Conservation (phyloP, 805 yeast genomes). For the Maudiozyma turicensis region DNA sequence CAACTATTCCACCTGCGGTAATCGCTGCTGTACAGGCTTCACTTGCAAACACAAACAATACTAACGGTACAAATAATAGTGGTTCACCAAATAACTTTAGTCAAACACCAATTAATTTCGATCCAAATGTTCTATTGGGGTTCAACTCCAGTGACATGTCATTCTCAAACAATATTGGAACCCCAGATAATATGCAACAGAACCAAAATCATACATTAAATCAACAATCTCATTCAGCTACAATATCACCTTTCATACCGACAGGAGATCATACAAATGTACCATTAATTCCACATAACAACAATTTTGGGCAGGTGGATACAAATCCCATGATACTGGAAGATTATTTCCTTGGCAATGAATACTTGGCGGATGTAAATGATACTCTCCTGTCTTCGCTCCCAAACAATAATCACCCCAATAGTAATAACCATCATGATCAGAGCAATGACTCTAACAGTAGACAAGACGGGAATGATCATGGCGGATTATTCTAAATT, state of each 20-base stretch:
- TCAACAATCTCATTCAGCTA: not conserved
- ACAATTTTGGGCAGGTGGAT: not conserved
- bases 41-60: not conserved
- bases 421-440: not conserved
- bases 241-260: not conserved
- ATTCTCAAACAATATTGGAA: not conserved
- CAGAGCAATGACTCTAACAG: not conserved
- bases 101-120: slow-evolving; percentile 4
- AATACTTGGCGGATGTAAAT: not conserved
- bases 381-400: not conserved
- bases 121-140: not conserved
- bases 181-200: not conserved
- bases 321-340: not conserved
- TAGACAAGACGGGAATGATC: not conserved
- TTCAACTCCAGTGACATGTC: not conserved
- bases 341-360: not conserved
- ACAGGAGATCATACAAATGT: not conserved
- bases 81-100: not conserved
- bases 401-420: not conserved
- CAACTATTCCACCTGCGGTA: not conserved
- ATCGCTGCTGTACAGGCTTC: not conserved
- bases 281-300: not conserved
- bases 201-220: no score
- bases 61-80: not conserved
- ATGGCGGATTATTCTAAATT: not conserved